Percentiles rank a stretch among this genome's conserved stretches.
These are phyloP conservation scores for Cochlearia excelsa DNA, from an alignment of 345 rosid genomes.

Conservation along the genomic window DNA sequence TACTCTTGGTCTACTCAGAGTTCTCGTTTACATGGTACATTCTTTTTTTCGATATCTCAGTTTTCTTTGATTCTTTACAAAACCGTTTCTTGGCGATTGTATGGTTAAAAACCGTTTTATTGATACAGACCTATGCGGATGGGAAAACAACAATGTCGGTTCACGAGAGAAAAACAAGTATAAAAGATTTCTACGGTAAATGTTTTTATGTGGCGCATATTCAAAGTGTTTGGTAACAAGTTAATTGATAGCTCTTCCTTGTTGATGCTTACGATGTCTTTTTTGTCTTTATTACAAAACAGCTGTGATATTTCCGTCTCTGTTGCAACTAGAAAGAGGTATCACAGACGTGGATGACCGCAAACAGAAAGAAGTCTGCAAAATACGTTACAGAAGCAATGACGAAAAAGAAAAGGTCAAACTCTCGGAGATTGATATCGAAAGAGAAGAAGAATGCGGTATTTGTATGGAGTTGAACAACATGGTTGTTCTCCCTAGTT, in stretches of 20 bases:
- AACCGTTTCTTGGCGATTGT: conserved; percentile 8
- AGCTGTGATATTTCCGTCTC: conserved; percentile 81
- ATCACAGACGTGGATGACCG: conserved; percentile 72
- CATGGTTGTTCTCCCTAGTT: conserved; percentile 69
- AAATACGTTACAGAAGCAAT: conserved; percentile 50
- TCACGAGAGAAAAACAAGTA: conserved; percentile 77
- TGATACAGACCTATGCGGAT: conserved; percentile 65
- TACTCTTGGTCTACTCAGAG: conserved; percentile 82
- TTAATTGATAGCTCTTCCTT: not conserved
- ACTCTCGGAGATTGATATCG: conserved; percentile 51
- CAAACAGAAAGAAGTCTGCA: conserved; percentile 66
- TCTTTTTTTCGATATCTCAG: not conserved
- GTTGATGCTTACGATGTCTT: conserved; percentile 4
- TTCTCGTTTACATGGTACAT: conserved; percentile 77
- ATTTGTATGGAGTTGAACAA: conserved; percentile 71
- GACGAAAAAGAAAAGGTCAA: conserved; percentile 46
- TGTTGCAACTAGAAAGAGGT: conserved; percentile 70
- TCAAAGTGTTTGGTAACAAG: conserved; percentile 2
- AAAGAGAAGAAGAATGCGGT: conserved; percentile 78
- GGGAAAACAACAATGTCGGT: conserved; percentile 91
- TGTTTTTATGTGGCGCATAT: not conserved
- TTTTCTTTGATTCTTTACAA: conserved; percentile 3
- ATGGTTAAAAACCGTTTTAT: conserved; percentile 16
- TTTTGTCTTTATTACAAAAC: not conserved
- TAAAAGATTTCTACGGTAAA: conserved; percentile 78